Evolutionary conservation across 768 basidiomycete genomes (phyloP).

Genomic region (Amanita pseudoporphyria): DNA sequence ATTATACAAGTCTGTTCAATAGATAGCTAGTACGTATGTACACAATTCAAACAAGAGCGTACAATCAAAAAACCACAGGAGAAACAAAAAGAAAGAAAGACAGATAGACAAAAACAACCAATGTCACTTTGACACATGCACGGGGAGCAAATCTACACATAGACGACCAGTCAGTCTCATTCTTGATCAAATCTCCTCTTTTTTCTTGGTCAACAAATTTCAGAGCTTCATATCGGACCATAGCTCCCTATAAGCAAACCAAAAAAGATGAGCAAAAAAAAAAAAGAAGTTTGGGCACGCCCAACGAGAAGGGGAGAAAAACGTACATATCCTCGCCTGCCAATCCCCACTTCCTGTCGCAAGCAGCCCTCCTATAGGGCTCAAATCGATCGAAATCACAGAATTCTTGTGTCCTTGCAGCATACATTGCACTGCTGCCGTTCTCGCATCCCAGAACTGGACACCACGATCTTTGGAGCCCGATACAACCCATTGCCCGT

Average conservation of each 20-base stretch:
- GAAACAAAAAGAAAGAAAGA: background rate
- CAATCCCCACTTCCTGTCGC: constrained; percentile 49
- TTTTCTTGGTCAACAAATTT: background rate
- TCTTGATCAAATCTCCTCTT: too few species aligned
- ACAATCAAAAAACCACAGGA: too few species aligned
- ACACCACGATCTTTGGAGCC: constrained; percentile 94
- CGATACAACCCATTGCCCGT: constrained; percentile 90
- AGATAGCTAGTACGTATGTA: too few species aligned
- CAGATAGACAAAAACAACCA: too few species aligned
- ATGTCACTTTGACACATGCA: too few species aligned
- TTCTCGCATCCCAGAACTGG: constrained; percentile 83
- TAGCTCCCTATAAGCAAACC: background rate
- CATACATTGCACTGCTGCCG: constrained; percentile 80
- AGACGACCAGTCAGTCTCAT: too few species aligned
- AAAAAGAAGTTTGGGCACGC: background rate
- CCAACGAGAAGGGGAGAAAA: background rate
- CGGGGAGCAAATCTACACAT: too few species aligned
- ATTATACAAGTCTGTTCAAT: too few species aligned
- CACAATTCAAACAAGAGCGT: too few species aligned
- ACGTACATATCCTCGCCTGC: constrained; percentile 46
- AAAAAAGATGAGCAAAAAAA: background rate
- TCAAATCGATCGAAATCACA: constrained; percentile 43
- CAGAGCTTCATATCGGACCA: background rate
- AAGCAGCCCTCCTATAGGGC: constrained; percentile 33
- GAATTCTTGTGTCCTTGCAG: constrained; percentile 66